These are phyloP conservation scores for Talaromyces sp. DNA, from an alignment of 2,329 filamentous ascomycete genomes.

Conservation along the genomic window DNA sequence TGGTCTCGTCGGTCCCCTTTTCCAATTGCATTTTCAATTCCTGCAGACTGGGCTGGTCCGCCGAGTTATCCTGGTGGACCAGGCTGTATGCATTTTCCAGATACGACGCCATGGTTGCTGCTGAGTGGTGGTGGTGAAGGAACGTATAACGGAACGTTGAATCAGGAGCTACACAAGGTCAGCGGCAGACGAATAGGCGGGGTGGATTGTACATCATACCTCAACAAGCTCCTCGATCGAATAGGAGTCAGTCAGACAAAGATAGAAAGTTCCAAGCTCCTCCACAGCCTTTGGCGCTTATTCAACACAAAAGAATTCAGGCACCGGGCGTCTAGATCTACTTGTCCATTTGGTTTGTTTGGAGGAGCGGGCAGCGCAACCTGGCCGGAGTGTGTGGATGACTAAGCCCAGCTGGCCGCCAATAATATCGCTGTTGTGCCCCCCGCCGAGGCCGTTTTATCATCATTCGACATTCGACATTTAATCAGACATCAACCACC, in stretches of 20 bases:
- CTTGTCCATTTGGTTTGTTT: slow-evolving; percentile 38
- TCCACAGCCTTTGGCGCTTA: slow-evolving; percentile 38
- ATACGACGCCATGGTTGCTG: slow-evolving; percentile 79
- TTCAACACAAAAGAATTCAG: slow-evolving; percentile 32
- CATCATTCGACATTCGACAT: background rate
- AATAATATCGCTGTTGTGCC: background rate
- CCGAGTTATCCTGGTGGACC: slow-evolving; percentile 95
- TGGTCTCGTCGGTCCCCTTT: slow-evolving; percentile 88
- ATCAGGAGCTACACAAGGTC: slow-evolving; percentile 32
- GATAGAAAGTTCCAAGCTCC: slow-evolving; percentile 32
- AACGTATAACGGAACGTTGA: slow-evolving; percentile 22
- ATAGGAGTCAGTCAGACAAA: slow-evolving; percentile 24
- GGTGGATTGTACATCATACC: slow-evolving; percentile 23
- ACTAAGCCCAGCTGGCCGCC: slow-evolving; percentile 35
- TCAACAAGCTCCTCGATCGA: slow-evolving; percentile 27
- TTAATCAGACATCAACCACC: background rate
- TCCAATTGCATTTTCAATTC: slow-evolving; percentile 91
- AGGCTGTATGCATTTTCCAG: slow-evolving; percentile 93
- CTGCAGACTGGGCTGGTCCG: slow-evolving; percentile 83
- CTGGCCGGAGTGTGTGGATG: slow-evolving; percentile 43
- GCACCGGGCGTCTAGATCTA: slow-evolving; percentile 29
- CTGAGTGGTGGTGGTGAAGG: slow-evolving; percentile 24
- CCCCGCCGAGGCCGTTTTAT: slow-evolving; percentile 6
- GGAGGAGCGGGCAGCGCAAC: slow-evolving; percentile 25
- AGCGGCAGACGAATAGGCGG: slow-evolving; percentile 26